phyloP scores from a whole-genome alignment of 2,329 filamentous ascomycete genomes.

The Chaetomium globosum region DNA sequence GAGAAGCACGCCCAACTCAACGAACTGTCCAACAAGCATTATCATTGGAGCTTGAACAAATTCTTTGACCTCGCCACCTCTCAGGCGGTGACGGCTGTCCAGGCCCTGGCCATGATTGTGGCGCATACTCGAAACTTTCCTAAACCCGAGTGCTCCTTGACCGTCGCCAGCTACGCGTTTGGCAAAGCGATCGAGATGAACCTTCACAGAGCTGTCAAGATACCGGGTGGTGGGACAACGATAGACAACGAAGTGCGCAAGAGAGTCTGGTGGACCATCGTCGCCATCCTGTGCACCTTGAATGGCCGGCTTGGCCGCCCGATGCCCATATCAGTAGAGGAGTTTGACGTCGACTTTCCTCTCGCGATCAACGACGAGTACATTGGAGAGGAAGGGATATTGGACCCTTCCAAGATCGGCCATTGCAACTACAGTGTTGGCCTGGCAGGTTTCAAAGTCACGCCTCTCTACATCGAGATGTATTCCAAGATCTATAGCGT shows the following conservation, averaged over 20 bases:
- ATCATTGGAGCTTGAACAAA: slow-evolving; percentile 72
- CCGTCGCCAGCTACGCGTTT: slow-evolving; percentile 66
- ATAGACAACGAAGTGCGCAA: slow-evolving; percentile 76
- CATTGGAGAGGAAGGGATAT: slow-evolving; percentile 64
- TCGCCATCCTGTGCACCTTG: slow-evolving; percentile 67
- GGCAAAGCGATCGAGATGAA: slow-evolving; percentile 73
- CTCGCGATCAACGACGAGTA: slow-evolving; percentile 71
- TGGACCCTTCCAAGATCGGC: slow-evolving; percentile 54
- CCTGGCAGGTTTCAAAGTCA: slow-evolving; percentile 65
- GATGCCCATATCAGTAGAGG: slow-evolving; percentile 71
- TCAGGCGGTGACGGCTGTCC: slow-evolving; percentile 66
- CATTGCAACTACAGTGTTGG: slow-evolving; percentile 70
- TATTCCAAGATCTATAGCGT: slow-evolving; percentile 77
- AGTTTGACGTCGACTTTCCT: slow-evolving; percentile 79
- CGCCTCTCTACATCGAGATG: slow-evolving; percentile 71
- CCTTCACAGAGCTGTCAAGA: slow-evolving; percentile 69
- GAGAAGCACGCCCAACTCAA: slow-evolving; percentile 60
- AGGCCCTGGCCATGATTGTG: slow-evolving; percentile 73
- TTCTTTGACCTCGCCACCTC: slow-evolving; percentile 66
- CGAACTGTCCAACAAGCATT: slow-evolving; percentile 72
- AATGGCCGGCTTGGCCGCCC: slow-evolving; percentile 76
- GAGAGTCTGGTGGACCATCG: slow-evolving; percentile 73
- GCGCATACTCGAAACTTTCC: slow-evolving; percentile 75
- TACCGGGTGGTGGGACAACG: slow-evolving; percentile 50
- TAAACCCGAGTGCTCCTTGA: slow-evolving; percentile 74